Conservation (phyloP, 345 rosid species). For the Brassica incana region DNA sequence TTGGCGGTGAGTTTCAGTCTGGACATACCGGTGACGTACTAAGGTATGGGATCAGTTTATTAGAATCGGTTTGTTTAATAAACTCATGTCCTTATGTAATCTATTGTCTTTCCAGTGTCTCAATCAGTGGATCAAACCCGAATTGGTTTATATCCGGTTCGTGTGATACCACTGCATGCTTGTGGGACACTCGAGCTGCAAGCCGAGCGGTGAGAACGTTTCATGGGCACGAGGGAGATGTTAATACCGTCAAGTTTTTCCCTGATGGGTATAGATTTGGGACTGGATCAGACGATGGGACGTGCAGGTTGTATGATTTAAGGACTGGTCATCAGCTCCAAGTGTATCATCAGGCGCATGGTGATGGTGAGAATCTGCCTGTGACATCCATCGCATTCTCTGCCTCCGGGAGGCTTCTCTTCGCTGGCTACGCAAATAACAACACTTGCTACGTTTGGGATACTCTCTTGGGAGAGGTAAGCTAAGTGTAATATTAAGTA, state of each 20-base stretch:
- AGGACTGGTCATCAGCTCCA: conserved; percentile 96
- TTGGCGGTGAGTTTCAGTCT: conserved; percentile 97
- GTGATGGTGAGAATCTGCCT: conserved; percentile 49
- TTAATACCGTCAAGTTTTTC: conserved; percentile 72
- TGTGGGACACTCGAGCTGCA: conserved; percentile 98
- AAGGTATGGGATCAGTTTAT: conserved; percentile 50
- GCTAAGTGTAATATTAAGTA: neutral
- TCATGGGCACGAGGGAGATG: conserved; percentile 70
- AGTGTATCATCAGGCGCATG: conserved; percentile 68
- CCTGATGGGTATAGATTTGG: conserved; percentile 97
- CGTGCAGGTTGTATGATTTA: conserved; percentile 89
- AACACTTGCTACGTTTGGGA: conserved; percentile 90
- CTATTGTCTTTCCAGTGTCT: conserved; percentile 59
- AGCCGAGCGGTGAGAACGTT: conserved; percentile 88
- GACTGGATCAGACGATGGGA: conserved; percentile 95
- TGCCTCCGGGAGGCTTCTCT: conserved; percentile 92
- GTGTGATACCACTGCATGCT: conserved; percentile 78
- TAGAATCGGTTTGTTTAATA: neutral
- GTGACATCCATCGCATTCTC: conserved; percentile 94
- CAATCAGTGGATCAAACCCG: conserved; percentile 72
- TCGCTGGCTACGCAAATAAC: conserved; percentile 71
- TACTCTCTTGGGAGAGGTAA: conserved; percentile 87
- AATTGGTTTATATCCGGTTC: conserved; percentile 93
- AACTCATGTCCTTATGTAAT: neutral
- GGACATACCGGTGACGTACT: conserved; percentile 94